A percentile compares a stretch with the other conserved stretches of the same genome.
phyloP scores from a whole-genome alignment of 768 basidiomycete species.

The Suillus plorans region DNA sequence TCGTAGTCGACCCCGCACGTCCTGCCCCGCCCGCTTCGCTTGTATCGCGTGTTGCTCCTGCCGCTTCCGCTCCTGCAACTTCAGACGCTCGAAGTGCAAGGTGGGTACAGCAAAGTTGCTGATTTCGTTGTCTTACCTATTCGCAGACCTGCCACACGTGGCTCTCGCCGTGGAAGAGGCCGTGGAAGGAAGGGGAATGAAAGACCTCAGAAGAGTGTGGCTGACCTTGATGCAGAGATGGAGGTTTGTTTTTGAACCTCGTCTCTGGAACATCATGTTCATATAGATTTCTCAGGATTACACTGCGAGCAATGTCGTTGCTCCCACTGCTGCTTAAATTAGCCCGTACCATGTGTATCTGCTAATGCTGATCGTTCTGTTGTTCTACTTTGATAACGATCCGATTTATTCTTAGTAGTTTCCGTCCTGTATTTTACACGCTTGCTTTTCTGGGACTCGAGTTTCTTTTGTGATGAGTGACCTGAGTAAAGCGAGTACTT shows the following conservation, averaged over 20 bases:
- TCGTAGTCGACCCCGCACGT: slow-evolving; percentile 84
- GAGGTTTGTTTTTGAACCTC: slow-evolving; percentile 54
- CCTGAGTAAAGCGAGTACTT: no score
- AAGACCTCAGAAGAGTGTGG: slow-evolving; percentile 76
- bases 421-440: slow-evolving; percentile 21
- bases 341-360: slow-evolving; percentile 10
- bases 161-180: slow-evolving; percentile 49
- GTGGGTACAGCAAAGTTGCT: slow-evolving; percentile 26
- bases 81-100: slow-evolving; percentile 30
- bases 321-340: slow-evolving; percentile 39
- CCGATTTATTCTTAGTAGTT: slow-evolving; percentile 20
- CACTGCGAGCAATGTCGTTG: slow-evolving; percentile 49
- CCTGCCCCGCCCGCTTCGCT: slow-evolving; percentile 63
- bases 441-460: slow-evolving; percentile 13
- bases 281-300: slow-evolving; percentile 51
- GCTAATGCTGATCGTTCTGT: slow-evolving; percentile 1
- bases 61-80: slow-evolving; percentile 43
- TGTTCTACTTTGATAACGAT: slow-evolving; percentile 17
- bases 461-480: background rate
- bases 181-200: slow-evolving; percentile 47
- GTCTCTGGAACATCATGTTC: background rate
- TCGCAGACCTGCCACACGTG: slow-evolving; percentile 33
- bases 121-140: slow-evolving; percentile 12
- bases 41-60: slow-evolving; percentile 83
- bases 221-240: slow-evolving; percentile 98